Evolutionary conservation across 768 basidiomycete genomes (phyloP).

Genomic region (Hericium rajendrae): DNA sequence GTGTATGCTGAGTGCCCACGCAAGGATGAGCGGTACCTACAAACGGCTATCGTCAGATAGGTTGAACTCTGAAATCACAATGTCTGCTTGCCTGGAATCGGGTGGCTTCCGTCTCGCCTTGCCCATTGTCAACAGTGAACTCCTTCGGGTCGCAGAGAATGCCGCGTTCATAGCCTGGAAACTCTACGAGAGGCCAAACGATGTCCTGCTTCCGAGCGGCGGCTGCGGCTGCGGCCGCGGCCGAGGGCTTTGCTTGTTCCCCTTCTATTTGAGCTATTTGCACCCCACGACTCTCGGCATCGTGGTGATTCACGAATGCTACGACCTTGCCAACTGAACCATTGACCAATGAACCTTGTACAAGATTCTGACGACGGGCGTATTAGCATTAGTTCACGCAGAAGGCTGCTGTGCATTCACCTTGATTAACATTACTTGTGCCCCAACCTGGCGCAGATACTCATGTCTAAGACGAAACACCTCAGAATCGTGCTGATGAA

Average conservation of each 20-base stretch:
- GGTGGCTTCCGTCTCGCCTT: conserved; percentile 47
- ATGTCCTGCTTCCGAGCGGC: no score
- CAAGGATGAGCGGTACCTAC: conserved; percentile 54
- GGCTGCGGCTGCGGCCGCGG: no score
- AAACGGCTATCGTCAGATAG: neutral
- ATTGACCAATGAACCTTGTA: conserved; percentile 62
- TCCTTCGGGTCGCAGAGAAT: conserved; percentile 43
- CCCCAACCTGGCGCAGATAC: conserved; percentile 42
- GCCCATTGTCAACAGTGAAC: conserved; percentile 56
- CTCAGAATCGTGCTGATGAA: neutral
- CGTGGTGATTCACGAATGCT: conserved; percentile 24
- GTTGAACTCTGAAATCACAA: neutral
- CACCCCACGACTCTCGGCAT: neutral
- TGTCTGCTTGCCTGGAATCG: conserved; percentile 41
- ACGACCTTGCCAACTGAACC: conserved; percentile 55
- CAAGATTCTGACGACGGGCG: conserved; percentile 41
- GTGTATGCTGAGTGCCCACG: conserved; percentile 84
- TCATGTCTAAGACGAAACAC: neutral
- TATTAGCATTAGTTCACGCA: neutral
- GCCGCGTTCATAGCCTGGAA: conserved; percentile 34
- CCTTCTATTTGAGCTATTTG: conserved; percentile 10
- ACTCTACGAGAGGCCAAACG: conserved; percentile 55
- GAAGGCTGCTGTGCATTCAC: conserved; percentile 21
- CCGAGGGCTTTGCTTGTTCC: no score
- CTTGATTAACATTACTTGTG: conserved; percentile 83